phyloP scores from a whole-genome alignment of 2,329 filamentous ascomycete genomes.

The Arthroderma uncinatum region DNA sequence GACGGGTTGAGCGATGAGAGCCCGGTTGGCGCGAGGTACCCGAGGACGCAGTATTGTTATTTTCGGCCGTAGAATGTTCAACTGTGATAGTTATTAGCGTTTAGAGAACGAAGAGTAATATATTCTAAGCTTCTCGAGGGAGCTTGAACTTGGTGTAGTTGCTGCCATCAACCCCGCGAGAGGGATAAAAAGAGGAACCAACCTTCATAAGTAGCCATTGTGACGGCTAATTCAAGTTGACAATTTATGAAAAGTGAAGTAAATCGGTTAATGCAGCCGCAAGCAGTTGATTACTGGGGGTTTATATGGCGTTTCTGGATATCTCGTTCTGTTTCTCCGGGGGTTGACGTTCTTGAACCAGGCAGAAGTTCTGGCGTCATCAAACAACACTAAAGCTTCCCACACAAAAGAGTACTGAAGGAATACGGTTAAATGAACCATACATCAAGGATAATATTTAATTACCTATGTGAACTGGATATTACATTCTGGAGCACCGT shows the following conservation, averaged over 20 bases:
- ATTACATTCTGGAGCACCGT: no score
- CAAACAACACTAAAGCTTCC: not conserved
- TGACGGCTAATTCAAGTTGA: conserved; percentile 8
- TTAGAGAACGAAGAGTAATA: not conserved
- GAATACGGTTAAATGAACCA: no score
- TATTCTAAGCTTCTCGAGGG: conserved; percentile 5
- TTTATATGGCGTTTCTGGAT: not conserved
- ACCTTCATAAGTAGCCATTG: conserved; percentile 36
- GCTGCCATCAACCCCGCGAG: not conserved
- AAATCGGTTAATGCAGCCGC: not conserved
- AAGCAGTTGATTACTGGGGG: not conserved
- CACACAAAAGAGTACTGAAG: no score
- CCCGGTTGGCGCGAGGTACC: conserved; percentile 10
- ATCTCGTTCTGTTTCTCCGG: not conserved
- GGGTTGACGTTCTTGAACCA: not conserved
- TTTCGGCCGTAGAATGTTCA: conserved; percentile 33
- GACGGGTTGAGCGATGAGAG: conserved; percentile 40
- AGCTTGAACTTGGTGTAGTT: not conserved
- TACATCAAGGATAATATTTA: no score
- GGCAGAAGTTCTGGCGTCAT: not conserved
- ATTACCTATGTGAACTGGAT: not conserved
- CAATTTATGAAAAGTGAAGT: not conserved
- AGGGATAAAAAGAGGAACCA: not conserved
- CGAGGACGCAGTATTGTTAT: conserved; percentile 15
- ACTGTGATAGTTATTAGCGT: conserved; percentile 21